Conservation (phyloP, 352 stramenopile genomes). For the Phytophthora sansomeana region DNA sequence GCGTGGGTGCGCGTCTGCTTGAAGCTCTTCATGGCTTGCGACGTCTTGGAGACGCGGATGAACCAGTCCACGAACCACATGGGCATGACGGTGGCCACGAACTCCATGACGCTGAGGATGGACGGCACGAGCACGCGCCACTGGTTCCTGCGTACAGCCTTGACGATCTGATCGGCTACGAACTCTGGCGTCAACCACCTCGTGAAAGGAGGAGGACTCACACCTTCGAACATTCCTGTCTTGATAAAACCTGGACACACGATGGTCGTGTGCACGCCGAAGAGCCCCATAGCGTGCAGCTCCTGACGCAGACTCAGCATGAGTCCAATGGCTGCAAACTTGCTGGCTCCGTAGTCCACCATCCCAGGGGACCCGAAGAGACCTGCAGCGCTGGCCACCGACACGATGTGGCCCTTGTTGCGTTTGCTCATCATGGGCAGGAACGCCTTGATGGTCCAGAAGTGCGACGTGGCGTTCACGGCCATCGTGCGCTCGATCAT, state of each 20-base stretch:
- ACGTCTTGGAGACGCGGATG: constrained; percentile 48
- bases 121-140: constrained; percentile 49
- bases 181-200: constrained; percentile 53
- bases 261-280: constrained; percentile 57
- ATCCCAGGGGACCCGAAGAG: constrained; percentile 56
- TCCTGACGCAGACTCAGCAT: constrained; percentile 61
- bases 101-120: constrained; percentile 41
- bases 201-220: constrained; percentile 45
- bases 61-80: constrained; percentile 51
- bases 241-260: constrained; percentile 69
- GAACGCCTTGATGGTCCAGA: constrained; percentile 62
- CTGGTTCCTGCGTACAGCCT: constrained; percentile 57
- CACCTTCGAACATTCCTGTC: constrained; percentile 75
- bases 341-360: constrained; percentile 66
- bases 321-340: constrained; percentile 52
- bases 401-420: constrained; percentile 59
- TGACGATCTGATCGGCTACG: constrained; percentile 55
- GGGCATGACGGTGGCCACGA: constrained; percentile 43
- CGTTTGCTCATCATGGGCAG: constrained; percentile 51
- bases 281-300: constrained; percentile 46
- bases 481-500: constrained; percentile 59
- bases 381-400: constrained; percentile 53
- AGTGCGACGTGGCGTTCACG: constrained; percentile 59
- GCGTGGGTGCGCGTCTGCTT: constrained; percentile 56
- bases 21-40: constrained; percentile 55